A percentile compares a stretch with the other conserved stretches of the same genome.
Conservation (phyloP, 2,329 filamentous ascomycete species). For the Penicillium sp. region DNA sequence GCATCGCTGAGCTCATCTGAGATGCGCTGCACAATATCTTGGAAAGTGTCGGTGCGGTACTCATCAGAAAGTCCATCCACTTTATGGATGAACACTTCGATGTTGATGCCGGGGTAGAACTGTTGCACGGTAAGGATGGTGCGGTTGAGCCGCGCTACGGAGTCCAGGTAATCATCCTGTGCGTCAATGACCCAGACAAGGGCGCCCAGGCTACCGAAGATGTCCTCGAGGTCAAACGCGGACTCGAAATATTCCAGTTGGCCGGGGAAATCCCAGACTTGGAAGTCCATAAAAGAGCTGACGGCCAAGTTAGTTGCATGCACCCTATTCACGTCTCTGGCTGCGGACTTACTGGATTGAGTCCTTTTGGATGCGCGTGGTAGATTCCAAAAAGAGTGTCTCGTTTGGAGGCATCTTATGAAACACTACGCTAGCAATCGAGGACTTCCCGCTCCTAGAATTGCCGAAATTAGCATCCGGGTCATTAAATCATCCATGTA, state of each 20-base stretch:
- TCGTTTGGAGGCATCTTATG: slow-evolving; percentile 96
- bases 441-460: slow-evolving; percentile 90
- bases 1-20: slow-evolving; percentile 93
- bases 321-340: neutral
- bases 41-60: slow-evolving; percentile 92
- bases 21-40: slow-evolving; percentile 94
- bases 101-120: slow-evolving; percentile 88
- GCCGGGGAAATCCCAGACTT: slow-evolving; percentile 96
- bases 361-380: slow-evolving; percentile 89
- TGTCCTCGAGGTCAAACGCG: slow-evolving; percentile 85
- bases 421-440: slow-evolving; percentile 98
- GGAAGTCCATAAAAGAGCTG: slow-evolving; percentile 98
- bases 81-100: slow-evolving; percentile 99
- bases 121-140: slow-evolving; percentile 89
- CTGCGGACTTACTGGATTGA: slow-evolving; percentile 77
- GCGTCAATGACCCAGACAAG: slow-evolving; percentile 99
- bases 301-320: neutral
- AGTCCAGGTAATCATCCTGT: slow-evolving; percentile 95
- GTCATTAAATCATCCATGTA: neutral
- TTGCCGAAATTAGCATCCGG: slow-evolving; percentile 16
- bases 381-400: slow-evolving; percentile 93
- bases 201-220: slow-evolving; percentile 91
- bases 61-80: slow-evolving; percentile 97
- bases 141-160: slow-evolving; percentile 79
- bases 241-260: slow-evolving; percentile 92